Evolutionary conservation across 192 early-diverging fungal species (phyloP).

Genomic region (Cetraspora pellucida): DNA sequence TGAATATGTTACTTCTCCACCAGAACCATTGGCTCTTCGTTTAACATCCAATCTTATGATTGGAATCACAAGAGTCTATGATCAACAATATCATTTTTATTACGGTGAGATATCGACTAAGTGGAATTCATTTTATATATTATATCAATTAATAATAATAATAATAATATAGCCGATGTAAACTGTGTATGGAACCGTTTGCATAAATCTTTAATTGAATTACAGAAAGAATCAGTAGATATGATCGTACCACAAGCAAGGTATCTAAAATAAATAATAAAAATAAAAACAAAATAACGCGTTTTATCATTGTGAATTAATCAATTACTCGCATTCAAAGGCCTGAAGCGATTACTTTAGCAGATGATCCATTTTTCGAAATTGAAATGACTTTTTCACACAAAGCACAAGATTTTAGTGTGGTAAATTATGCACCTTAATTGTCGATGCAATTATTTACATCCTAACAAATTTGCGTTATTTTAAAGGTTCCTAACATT

Average conservation of each 20-base stretch:
- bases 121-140: not conserved
- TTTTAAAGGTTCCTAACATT: constrained; percentile 14
- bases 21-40: constrained; percentile 59
- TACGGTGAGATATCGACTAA: constrained; percentile 40
- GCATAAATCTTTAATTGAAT: constrained; percentile 35
- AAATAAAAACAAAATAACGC: too few relatives aligned
- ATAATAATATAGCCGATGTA: constrained; percentile 43
- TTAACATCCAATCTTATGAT: constrained; percentile 63
- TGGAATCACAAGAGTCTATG: constrained; percentile 55
- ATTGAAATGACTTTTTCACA: constrained; percentile 10
- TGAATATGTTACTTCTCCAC: constrained; percentile 44
- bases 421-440: not conserved
- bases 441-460: not conserved
- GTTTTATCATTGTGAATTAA: not conserved
- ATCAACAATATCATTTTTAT: constrained; percentile 60
- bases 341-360: constrained; percentile 25
- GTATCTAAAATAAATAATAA: constrained; percentile 22
- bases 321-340: not conserved
- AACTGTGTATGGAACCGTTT: constrained; percentile 43
- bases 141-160: not conserved
- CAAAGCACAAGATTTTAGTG: not conserved
- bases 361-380: constrained; percentile 30
- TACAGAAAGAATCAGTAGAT: constrained; percentile 37
- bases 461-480: not conserved
- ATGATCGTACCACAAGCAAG: constrained; percentile 40